Evolutionary conservation across 768 basidiomycete genomes (phyloP), one percentile per base, ranked within the genome.

Genomic region (Leccinum disarticulatum): DNA sequence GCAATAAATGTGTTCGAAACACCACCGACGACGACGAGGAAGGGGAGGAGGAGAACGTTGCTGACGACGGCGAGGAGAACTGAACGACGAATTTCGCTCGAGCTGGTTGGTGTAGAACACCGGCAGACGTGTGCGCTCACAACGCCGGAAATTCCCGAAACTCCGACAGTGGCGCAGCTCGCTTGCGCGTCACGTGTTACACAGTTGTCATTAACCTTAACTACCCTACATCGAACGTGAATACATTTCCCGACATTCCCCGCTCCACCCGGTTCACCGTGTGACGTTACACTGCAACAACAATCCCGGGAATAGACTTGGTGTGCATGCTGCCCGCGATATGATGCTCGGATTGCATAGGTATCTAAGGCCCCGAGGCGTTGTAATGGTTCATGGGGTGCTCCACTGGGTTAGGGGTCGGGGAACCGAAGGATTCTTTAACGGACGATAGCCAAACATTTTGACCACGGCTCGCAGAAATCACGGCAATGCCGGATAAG

Each of bases 391-490:
- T 31, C 70, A 68, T 68, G 4, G 65, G 60, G 27, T 60, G 59
- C 31, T 64, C 64, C 36, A 19, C 54, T 6, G 57, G 38, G 19
- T 56, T 52, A 35, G 33, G 33, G 33, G 56, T 38, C 36, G 30
- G 33, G 41, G 68, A 41, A 56, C 63, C 64, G 7, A 65, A 58
- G 14, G 74, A 64, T 15, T 74, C 70, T 33, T 64, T 71, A 52
- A 79, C 78, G 10, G 73, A 66, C 7, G 60, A 64, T 14, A 63
- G 54, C 78, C 78, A 79, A 19, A 75, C 57, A 9, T 47, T 28
- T 52, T 70, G 58, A 9, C 78, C 77, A 19, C 70, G 67, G 31
- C 3, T 59, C 3, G 68, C 61, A 9, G 75, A 71, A 17, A 71
- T 60, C 47, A 68, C 54, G n/a, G 67, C 63, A 56, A 73, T 57